Evolutionary conservation across 2,329 filamentous ascomycete genomes (phyloP).

Genomic region (Hymenoscyphus linearis): DNA sequence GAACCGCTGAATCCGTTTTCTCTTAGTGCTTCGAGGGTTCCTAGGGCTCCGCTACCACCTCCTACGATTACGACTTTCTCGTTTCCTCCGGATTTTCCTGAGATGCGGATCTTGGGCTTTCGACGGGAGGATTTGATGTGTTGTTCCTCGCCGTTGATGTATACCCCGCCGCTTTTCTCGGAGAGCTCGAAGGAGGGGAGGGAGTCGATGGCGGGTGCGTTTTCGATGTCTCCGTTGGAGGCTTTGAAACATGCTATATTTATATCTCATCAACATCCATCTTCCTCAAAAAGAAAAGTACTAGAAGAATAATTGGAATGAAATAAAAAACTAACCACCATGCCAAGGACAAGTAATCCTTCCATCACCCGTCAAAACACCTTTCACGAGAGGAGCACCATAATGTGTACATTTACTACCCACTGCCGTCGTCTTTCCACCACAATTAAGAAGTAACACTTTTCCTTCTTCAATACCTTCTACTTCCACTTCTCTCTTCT

Average conservation of each 20-base stretch:
- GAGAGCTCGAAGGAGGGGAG: conserved; percentile 75
- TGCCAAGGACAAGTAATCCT: conserved; percentile 94
- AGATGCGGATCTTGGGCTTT: conserved; percentile 68
- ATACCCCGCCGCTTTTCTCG: conserved; percentile 78
- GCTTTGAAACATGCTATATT: conserved; percentile 82
- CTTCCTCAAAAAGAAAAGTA: no score
- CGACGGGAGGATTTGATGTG: conserved; percentile 72
- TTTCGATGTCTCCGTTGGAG: conserved; percentile 85
- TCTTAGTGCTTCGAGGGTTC: conserved; percentile 75
- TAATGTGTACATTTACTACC: conserved; percentile 88
- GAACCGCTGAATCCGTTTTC: conserved; percentile 73
- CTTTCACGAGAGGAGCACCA: conserved; percentile 82
- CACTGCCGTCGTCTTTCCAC: conserved; percentile 70
- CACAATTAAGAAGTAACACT: conserved; percentile 76
- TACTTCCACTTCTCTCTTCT: conserved; percentile 85
- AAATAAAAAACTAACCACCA: conserved; percentile 56
- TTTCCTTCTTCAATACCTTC: conserved; percentile 85
- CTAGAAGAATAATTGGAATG: conserved; percentile 3
- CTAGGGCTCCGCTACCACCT: conserved; percentile 79
- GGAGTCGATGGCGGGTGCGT: conserved; percentile 86
- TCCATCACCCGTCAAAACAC: conserved; percentile 76
- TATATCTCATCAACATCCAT: neutral
- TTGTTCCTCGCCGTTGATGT: conserved; percentile 74
- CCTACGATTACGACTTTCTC: conserved; percentile 81
- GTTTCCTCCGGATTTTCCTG: conserved; percentile 39